Conservation (phyloP, 2,329 filamentous ascomycete species). For the Myrmaecium sp. region DNA sequence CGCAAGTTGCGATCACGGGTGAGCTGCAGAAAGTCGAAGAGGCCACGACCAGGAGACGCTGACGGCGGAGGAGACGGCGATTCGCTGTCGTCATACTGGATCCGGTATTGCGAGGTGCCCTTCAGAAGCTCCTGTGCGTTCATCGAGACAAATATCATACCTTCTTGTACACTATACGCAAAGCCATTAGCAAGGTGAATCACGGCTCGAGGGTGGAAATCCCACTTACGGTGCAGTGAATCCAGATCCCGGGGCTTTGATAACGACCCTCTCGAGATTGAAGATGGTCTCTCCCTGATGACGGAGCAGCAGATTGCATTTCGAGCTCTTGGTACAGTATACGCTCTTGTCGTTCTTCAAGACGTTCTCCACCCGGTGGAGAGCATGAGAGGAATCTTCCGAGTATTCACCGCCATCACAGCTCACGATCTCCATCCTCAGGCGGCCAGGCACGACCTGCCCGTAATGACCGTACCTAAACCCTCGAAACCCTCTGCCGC, state of each 20-base stretch:
- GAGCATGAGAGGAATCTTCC: slow-evolving; percentile 36
- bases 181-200: slow-evolving; percentile 15
- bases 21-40: no score
- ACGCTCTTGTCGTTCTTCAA: slow-evolving; percentile 67
- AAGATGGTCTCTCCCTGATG: slow-evolving; percentile 72
- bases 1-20: not conserved
- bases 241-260: slow-evolving; percentile 65
- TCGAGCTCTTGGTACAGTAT: slow-evolving; percentile 77
- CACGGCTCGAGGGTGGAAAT: slow-evolving; percentile 11
- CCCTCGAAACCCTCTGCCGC: slow-evolving; percentile 11
- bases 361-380: slow-evolving; percentile 48
- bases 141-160: slow-evolving; percentile 87
- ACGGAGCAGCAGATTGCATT: slow-evolving; percentile 71
- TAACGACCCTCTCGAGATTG: slow-evolving; percentile 67
- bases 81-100: slow-evolving; percentile 33
- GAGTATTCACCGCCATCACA: slow-evolving; percentile 65
- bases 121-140: slow-evolving; percentile 56
- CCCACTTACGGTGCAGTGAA: slow-evolving; percentile 71
- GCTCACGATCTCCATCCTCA: slow-evolving; percentile 76
- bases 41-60: slow-evolving; percentile 11
- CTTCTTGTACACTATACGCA: slow-evolving; percentile 57
- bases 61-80: slow-evolving; percentile 11
- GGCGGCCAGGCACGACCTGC: slow-evolving; percentile 64
- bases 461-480: slow-evolving; percentile 77
- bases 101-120: slow-evolving; percentile 58